Conservation (phyloP, 83 land plant species). For the Larix sibirica region DNA sequence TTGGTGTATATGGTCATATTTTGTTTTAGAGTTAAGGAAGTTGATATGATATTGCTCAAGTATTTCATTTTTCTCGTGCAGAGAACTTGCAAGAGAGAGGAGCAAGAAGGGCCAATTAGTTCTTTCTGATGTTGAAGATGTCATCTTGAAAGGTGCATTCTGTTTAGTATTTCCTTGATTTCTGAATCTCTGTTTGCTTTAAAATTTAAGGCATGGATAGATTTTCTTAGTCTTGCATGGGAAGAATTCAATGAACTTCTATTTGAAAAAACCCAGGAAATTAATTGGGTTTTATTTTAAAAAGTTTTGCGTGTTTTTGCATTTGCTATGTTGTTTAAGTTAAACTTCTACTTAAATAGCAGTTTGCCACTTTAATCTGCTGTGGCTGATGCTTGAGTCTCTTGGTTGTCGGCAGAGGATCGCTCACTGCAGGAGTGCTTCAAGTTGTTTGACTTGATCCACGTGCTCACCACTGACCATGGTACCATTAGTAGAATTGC, state of each 20-base stretch:
- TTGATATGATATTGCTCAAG: background rate
- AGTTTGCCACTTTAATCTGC: background rate
- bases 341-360: background rate
- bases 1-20: background rate
- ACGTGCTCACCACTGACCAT: conserved; percentile 89
- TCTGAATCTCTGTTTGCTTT: background rate
- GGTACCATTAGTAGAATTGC: conserved; percentile 82
- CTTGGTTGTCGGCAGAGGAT: conserved; percentile 51
- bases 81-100: conserved; percentile 74
- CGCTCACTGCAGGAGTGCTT: conserved; percentile 87
- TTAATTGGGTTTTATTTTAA: background rate
- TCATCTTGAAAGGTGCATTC: conserved; percentile 71
- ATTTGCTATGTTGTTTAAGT: background rate
- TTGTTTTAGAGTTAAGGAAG: conserved; percentile 6
- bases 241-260: background rate
- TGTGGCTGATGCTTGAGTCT: conserved; percentile 3
- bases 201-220: background rate
- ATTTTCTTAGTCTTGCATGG: background rate
- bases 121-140: conserved; percentile 68
- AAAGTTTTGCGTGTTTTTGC: background rate
- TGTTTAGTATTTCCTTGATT: background rate
- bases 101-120: conserved; percentile 60
- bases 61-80: conserved; percentile 16
- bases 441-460: conserved; percentile 90
- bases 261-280: background rate